Evolutionary conservation across 345 rosid genomes (phyloP), one percentile per base, ranked within the genome.

Genomic region (Noccaea caerulescens): DNA sequence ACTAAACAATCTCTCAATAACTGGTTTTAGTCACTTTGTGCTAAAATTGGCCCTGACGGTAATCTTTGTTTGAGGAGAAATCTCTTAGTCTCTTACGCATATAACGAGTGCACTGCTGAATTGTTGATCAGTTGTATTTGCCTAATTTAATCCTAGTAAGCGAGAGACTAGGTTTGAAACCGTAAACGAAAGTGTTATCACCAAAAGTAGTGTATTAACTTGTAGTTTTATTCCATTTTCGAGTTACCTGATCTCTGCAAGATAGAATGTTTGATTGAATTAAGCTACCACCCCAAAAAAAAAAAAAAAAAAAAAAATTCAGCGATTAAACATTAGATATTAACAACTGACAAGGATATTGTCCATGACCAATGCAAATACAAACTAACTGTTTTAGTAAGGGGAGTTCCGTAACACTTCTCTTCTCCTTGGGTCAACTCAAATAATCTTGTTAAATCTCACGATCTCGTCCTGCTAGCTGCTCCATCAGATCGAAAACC

Each of bases 361-460:
- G 27, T 18, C 5, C 30, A 49, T 49, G 30, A 18, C 53, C 53
- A 49, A 49, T 27, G 30, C 30, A 8, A 18, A 49, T 18, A 47
- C 11, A 47, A 10, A 47, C 52, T 20, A 1, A 20, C 23, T 20
- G 23, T 20, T 20, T 20, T 20, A 20, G 23, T 20, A 20, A 20
- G 45, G 5, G 14, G 18, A 56, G 27, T 56, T 34, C 7, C 61
- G 25, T 8, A 14, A 14, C n/a, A 36, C 61, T 13, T 13, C 37
- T 65, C 38, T 13, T 41, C 1, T 30, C 0, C 18, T 30, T 25
- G 5, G 16, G 71, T 30, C 62, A 67, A 67, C 62, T 67, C 18
- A 39, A 51, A 58, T 59, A 25, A 25, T 53, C 16, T 11, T 30
- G 36, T 45, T 14, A 0, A 63, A 30, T 27, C 39, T 53, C 61